phyloP scores from a whole-genome alignment of 805 yeast genomes.

The Candida ipomoeae region DNA sequence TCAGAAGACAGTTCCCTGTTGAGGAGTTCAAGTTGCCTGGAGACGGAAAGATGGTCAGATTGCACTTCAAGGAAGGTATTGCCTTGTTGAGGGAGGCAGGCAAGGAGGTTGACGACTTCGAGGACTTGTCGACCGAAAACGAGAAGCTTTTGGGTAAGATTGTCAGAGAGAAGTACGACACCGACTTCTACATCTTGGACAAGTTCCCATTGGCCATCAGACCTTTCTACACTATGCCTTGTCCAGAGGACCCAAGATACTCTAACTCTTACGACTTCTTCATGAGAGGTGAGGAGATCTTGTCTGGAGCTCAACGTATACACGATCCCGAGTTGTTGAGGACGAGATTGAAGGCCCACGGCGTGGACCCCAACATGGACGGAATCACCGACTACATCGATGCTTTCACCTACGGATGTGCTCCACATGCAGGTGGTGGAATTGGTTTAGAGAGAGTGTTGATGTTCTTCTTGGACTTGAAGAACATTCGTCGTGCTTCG shows the following conservation, averaged over 20 bases:
- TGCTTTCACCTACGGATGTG: slow-evolving; percentile 91
- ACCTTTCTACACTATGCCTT: slow-evolving; percentile 99
- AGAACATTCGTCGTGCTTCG: slow-evolving; percentile 97
- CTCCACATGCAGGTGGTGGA: slow-evolving; percentile 99
- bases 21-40: slow-evolving; percentile 95
- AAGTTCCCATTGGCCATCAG: slow-evolving; percentile 95
- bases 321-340: slow-evolving; percentile 84
- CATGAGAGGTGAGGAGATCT: slow-evolving; percentile 99
- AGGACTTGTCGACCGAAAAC: slow-evolving; percentile 89
- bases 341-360: slow-evolving; percentile 80
- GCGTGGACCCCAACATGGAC: slow-evolving; percentile 70
- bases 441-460: slow-evolving; percentile 98
- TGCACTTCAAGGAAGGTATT: slow-evolving; percentile 89
- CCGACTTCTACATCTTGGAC: slow-evolving; percentile 97
- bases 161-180: slow-evolving; percentile 89
- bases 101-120: slow-evolving; percentile 78
- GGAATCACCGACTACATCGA: slow-evolving; percentile 90
- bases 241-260: slow-evolving; percentile 83
- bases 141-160: slow-evolving; percentile 90
- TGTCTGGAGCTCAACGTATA: slow-evolving; percentile 99
- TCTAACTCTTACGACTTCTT: slow-evolving; percentile 98
- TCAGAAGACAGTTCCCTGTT: slow-evolving; percentile 93
- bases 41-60: slow-evolving; percentile 88
- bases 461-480: slow-evolving; percentile 95
- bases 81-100: slow-evolving; percentile 83